Evolutionary conservation across 495 filamentous ascomycete species (phyloP).

Genomic region (Rusavskia elegans): DNA sequence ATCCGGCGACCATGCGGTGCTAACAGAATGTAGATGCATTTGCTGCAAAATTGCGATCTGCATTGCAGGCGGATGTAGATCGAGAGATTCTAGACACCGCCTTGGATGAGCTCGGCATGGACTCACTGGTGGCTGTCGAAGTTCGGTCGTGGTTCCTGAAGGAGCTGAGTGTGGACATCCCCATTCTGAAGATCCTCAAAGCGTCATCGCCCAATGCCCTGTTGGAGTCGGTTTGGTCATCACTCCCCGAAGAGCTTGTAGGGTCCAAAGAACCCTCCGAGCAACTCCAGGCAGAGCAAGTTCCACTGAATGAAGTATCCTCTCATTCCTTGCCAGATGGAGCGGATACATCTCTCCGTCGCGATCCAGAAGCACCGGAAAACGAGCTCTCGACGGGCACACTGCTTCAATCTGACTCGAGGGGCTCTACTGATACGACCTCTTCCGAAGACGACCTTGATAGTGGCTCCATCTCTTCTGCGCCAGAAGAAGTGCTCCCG

Average conservation of each 20-base stretch:
- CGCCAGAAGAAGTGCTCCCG: no score
- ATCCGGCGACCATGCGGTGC: no score
- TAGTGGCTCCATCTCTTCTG: no score
- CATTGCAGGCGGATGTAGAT: no score
- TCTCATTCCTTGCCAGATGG: slow-evolving; percentile 24
- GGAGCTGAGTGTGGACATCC: slow-evolving; percentile 24
- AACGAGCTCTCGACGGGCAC: no score
- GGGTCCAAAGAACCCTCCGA: no score
- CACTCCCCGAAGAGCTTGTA: no score
- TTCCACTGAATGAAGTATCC: slow-evolving; percentile 24
- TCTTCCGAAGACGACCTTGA: no score
- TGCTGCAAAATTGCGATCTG: no score
- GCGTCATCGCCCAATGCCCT: slow-evolving; percentile 12
- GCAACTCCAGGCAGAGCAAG: slow-evolving; percentile 4
- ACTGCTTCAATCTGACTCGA: not conserved
- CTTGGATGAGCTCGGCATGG: slow-evolving; percentile 18
- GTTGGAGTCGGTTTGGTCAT: not conserved
- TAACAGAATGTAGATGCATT: no score
- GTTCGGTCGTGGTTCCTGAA: slow-evolving; percentile 23
- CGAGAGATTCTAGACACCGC: no score
- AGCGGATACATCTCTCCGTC: slow-evolving; percentile 19
- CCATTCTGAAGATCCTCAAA: slow-evolving; percentile 35
- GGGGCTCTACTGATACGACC: slow-evolving; percentile 1
- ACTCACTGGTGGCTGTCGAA: slow-evolving; percentile 22
- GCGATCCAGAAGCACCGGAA: slow-evolving; percentile 10